Base-by-base conservation (phyloP, 495 filamentous ascomycete genomes). In the Hyaloscypha hepaticicola region DNA sequence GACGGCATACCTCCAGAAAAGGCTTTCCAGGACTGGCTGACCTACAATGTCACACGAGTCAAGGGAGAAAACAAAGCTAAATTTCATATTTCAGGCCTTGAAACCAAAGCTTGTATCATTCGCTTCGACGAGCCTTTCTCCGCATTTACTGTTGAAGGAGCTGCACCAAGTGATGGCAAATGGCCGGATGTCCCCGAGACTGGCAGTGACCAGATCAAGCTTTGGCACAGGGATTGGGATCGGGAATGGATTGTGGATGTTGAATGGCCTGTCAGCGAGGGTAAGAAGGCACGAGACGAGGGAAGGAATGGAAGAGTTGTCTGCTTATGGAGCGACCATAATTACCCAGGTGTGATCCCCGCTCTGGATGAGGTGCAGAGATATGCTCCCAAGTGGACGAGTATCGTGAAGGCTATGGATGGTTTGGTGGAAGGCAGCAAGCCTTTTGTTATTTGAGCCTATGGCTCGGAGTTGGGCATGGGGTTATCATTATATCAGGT, bases 291-390 rank as follows among this genome's bases (percentile, higher is more conserved):
- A 8, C 68, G 68, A 3, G 69, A 67, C 9, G 65, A 71, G 28
- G 80, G 79, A 8, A 72, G 94, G 55, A 83, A 85, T 64, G 93
- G 93, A 0, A 80, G 78, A 52, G 85, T 93, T 4, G 82, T 89
- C 11, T 98, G 94, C 78, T 74, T 91, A 19, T 99, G 95, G 95
- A 90, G 87, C 68, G 95, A 98, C 77, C 86, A 83, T 29, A 97
- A 96, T 67, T 78, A 76, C 12, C 72, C 73, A 11, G 88, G 87
- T 3, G 76, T 80, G 8, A 94, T 99, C 56, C 92, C 95, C 0
- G 95, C 95, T 16, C 81, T 95, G 33, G 90, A 95, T 68, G 95
- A 99, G 76, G 84, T 88, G 22, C 77, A 81, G 59, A 81, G 86
- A 74, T 97, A 86, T 77, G 79, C 82, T 63, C 95, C 95, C 0